Conservation (phyloP, 148 eudicot species). For the Arctostaphylos glauca region DNA sequence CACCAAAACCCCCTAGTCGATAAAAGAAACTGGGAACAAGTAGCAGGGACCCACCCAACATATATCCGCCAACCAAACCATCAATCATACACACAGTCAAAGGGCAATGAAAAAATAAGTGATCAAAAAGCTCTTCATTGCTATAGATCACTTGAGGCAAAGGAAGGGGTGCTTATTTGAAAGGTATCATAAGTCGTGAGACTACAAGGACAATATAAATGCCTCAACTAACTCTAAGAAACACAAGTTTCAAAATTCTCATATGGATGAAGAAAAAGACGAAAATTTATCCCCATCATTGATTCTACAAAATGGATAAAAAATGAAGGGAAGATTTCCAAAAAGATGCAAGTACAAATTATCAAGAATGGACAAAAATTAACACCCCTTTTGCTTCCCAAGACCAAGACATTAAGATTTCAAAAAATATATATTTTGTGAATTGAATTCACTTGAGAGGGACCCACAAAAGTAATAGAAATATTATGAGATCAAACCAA, state of each 20-base stretch:
- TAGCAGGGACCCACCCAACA: background rate
- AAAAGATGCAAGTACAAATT: background rate
- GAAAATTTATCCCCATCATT: no score
- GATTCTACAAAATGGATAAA: no score
- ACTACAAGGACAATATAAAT: no score
- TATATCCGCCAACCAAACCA: background rate
- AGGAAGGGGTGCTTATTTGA: background rate
- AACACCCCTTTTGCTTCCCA: background rate
- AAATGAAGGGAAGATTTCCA: no score
- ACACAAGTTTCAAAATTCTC: no score
- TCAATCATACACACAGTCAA: background rate
- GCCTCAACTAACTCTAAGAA: no score
- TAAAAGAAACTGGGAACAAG: background rate
- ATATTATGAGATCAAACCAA: background rate
- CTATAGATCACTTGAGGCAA: background rate
- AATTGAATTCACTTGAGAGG: background rate
- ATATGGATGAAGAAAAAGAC: no score
- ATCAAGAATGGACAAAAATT: background rate
- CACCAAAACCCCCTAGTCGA: background rate
- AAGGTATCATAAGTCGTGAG: no score
- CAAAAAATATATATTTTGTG: background rate
- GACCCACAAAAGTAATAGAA: background rate
- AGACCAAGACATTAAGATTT: background rate
- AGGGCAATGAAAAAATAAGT: background rate
- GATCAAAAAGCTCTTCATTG: background rate